phyloP scores from a whole-genome alignment of 2,329 filamentous ascomycete genomes.

The Diaporthe eres region DNA sequence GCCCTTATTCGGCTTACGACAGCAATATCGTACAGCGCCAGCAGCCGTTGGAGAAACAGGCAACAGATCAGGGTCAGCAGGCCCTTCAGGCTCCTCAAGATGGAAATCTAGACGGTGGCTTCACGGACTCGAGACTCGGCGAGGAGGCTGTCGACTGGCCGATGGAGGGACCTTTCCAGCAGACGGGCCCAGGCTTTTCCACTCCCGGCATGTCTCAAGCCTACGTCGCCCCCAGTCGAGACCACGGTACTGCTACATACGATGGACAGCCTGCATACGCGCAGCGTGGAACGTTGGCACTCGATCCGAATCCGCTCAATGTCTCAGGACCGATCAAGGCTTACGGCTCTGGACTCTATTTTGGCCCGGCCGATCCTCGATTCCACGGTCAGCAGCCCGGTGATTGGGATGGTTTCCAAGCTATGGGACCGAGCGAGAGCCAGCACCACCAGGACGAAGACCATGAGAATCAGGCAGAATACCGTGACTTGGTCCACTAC shows the following conservation, averaged over 20 bases:
- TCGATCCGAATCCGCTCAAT: background rate
- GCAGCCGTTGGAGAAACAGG: background rate
- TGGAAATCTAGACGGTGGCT: background rate
- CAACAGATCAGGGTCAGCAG: too few relatives aligned
- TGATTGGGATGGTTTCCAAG: background rate
- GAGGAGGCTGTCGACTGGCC: background rate
- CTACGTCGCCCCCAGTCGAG: background rate
- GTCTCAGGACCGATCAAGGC: background rate
- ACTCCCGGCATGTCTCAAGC: background rate
- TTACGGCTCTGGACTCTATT: background rate
- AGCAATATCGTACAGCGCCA: background rate
- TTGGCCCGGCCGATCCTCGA: background rate
- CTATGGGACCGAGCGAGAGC: background rate
- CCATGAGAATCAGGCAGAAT: background rate
- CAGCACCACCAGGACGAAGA: background rate
- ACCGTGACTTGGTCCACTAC: background rate
- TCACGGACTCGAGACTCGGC: background rate
- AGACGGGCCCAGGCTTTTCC: background rate
- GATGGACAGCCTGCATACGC: background rate
- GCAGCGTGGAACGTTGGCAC: background rate
- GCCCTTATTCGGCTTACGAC: background rate
- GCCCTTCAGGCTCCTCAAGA: background rate
- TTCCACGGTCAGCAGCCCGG: background rate
- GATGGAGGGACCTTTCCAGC: background rate
- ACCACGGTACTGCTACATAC: background rate